These are phyloP conservation scores for Silene uniflora DNA, from an alignment of 148 eudicot species.

Conservation along the genomic window DNA sequence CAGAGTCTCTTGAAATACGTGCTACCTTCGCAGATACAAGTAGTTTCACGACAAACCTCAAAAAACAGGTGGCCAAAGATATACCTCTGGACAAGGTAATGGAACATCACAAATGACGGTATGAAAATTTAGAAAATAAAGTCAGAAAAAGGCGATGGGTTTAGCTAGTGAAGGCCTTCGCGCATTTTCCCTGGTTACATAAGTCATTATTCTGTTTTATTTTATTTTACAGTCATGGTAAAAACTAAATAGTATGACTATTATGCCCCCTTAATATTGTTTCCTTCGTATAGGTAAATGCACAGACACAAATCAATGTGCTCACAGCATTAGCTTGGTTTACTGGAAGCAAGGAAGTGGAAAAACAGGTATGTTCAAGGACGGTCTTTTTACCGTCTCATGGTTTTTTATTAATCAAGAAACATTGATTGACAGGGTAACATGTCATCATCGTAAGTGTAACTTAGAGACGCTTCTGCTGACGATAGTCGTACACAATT, in stretches of 20 bases:
- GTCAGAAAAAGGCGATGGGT: too few species aligned
- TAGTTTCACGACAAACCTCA: constrained; percentile 40
- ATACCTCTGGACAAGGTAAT: constrained; percentile 67
- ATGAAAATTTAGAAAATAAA: too few species aligned
- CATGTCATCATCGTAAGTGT: too few species aligned
- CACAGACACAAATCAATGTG: constrained; percentile 49
- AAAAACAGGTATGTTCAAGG: constrained; percentile 49
- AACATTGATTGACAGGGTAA: too few species aligned
- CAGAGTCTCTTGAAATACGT: constrained; percentile 46
- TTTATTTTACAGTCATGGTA: background rate
- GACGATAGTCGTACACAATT: too few species aligned
- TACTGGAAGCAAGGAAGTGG: constrained; percentile 44
- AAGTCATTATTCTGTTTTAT: too few species aligned
- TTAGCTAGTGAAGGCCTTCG: too few species aligned
- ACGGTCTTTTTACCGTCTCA: too few species aligned
- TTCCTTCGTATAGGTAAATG: constrained; percentile 47
- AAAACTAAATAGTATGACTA: background rate
- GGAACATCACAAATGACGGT: background rate
- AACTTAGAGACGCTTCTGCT: background rate
- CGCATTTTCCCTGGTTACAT: too few species aligned
- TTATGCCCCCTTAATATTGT: background rate
- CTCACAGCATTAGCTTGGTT: constrained; percentile 84
- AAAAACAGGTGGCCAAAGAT: constrained; percentile 49
- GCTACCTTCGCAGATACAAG: constrained; percentile 75
- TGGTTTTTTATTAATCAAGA: too few species aligned